Conservation (phyloP, 108 stramenopile species). For the Cyclotella choctawhatcheeana region DNA sequence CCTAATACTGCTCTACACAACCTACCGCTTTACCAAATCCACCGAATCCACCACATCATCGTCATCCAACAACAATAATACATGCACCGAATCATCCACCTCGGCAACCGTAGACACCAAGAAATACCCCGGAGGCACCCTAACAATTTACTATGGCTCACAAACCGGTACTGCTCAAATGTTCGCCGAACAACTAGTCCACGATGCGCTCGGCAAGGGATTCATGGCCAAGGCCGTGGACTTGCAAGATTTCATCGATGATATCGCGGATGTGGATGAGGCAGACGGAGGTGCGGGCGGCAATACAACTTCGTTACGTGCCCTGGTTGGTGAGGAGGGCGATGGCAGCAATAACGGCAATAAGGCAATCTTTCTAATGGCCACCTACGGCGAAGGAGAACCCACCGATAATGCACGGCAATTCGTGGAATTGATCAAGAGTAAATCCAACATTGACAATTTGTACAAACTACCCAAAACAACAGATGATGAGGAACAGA, state of each 20-base stretch:
- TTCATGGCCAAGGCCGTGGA: slow-evolving; percentile 85
- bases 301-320: neutral
- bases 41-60: no score
- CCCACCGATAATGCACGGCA: slow-evolving; percentile 95
- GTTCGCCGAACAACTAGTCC: slow-evolving; percentile 88
- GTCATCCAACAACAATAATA: no score
- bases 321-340: neutral
- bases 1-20: no score
- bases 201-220: slow-evolving; percentile 80
- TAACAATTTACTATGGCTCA: slow-evolving; percentile 92
- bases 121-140: slow-evolving; percentile 80
- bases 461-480: slow-evolving; percentile 27
- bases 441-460: slow-evolving; percentile 40
- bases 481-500: neutral
- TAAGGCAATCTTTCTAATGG: slow-evolving; percentile 87
- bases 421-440: slow-evolving; percentile 78
- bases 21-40: no score
- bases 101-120: neutral
- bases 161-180: slow-evolving; percentile 99
- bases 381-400: slow-evolving; percentile 99
- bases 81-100: no score
- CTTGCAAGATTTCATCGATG: slow-evolving; percentile 86
- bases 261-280: slow-evolving; percentile 29
- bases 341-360: slow-evolving; percentile 26
- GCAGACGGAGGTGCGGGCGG: neutral